These are phyloP conservation scores for Themeda triandra DNA, from an alignment of 176 grass and related monocot species.

Conservation along the genomic window DNA sequence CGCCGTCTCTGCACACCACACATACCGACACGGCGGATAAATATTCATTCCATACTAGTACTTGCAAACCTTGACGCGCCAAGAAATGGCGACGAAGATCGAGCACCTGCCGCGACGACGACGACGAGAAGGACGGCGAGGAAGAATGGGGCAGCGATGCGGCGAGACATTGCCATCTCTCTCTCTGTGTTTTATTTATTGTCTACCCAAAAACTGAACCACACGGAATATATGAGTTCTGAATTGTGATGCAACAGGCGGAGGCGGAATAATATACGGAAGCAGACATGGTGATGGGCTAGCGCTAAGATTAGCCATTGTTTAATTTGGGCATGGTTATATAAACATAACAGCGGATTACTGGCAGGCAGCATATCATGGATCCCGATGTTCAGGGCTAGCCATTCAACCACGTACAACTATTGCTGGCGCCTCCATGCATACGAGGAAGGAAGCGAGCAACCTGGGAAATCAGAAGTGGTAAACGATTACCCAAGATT, in stretches of 20 bases:
- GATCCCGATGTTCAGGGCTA: neutral
- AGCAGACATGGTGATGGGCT: neutral
- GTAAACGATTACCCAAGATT: too few species aligned
- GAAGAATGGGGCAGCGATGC: neutral
- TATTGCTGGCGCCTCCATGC: neutral
- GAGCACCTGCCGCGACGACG: neutral
- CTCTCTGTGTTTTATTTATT: neutral
- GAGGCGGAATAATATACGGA: neutral
- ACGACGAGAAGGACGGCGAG: neutral
- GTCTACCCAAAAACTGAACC: neutral
- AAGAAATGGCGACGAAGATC: neutral
- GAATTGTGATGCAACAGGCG: neutral
- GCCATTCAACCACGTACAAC: neutral
- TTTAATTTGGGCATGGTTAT: neutral
- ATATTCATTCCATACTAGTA: neutral
- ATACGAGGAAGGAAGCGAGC: neutral
- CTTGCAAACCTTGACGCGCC: neutral
- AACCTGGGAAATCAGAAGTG: neutral
- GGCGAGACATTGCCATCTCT: neutral
- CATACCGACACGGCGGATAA: neutral
- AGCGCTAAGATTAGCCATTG: neutral
- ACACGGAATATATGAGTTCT: neutral
- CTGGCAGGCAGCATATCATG: neutral
- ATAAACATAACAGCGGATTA: neutral
- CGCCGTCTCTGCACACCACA: neutral